Base-by-base conservation (phyloP, 371 early-diverging fungal genomes). In the Smittium culicis region DNA sequence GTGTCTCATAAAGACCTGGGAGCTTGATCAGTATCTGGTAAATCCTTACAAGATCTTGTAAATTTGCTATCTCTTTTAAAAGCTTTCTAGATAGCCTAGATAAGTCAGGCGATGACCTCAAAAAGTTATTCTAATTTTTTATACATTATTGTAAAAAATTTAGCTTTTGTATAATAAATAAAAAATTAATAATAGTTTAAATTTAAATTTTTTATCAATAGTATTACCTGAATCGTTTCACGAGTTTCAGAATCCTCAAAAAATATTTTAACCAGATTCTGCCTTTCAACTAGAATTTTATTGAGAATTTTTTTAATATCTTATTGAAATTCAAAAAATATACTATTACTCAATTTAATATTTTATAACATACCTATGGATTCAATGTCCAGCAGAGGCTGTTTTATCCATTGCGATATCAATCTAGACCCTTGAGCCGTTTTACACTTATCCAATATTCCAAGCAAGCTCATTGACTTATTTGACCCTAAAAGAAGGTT, bases 351-450 rank as follows among this genome's bases (percentile, higher is more conserved):
- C 20, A 11, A 11, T 11, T 11, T 45, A 11, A 45, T 45, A 20
- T 11, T 45, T 11, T 5, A 45, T 8, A n/a, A 29, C 16, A 11
- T 64, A 66, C 67, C 31, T 56, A 96, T 95, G 29, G 85, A 87
- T 5, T 73, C 70, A 5, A 87, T 27, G 34, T 85, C 82, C 72
- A 94, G 78, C 1, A 95, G 79, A 3, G 98, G 98, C 71, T 96
- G 97, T 68, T 90, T 93, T 33, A 98, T 73, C 96, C 97, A 98
- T 73, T 92, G 92, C 17, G 83, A 81, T 28, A 96, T 78, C 69
- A 96, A 71, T 1, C 96, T 81, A 25, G 88, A 81, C 0, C 98
- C 98, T 72, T 94, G 94, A 0, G 88, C 77, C 2, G 98, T 98
- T 66, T 86, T 84, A 79, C 95, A 94, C 67, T 88, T 81, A 77